A percentile compares a stretch with the other conserved stretches of the same genome.
Evolutionary conservation across 169 alveolate species (phyloP).

Genomic region (Blepharisma undulans): DNA sequence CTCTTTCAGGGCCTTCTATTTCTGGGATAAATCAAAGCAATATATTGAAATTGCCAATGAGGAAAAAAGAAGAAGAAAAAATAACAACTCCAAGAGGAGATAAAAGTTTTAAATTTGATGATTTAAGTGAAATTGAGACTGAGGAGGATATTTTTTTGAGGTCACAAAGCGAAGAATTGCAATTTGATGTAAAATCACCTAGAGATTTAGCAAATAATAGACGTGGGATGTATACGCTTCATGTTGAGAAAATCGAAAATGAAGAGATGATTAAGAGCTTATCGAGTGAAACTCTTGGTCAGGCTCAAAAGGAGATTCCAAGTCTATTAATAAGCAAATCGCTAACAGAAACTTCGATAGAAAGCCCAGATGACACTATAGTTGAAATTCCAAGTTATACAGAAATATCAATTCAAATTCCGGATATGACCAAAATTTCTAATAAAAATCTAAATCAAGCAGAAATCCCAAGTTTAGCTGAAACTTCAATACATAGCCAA

Average conservation of each 20-base stretch:
- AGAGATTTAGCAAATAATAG: not conserved
- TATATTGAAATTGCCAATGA: not conserved
- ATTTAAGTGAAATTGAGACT: not conserved
- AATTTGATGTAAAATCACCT: not conserved
- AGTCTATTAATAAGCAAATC: not conserved
- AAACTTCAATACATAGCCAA: not conserved
- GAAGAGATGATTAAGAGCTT: not conserved
- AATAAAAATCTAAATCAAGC: no score
- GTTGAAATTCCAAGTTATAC: not conserved
- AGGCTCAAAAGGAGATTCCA: no score
- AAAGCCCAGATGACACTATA: not conserved
- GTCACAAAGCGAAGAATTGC: not conserved
- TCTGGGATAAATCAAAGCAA: not conserved
- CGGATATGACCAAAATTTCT: no score
- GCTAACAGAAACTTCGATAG: conserved; percentile 30
- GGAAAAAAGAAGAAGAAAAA: not conserved
- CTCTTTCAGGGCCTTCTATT: not conserved
- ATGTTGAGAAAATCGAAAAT: not conserved
- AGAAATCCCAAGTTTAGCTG: not conserved
- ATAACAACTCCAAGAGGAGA: not conserved
- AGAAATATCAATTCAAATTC: not conserved
- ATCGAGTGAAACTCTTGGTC: not conserved
- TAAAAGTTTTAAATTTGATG: not conserved
- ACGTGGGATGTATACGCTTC: not conserved
- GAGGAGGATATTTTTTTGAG: not conserved